phyloP scores from a whole-genome alignment of 2,329 filamentous ascomycete genomes.

The Cladosporium halotolerans region DNA sequence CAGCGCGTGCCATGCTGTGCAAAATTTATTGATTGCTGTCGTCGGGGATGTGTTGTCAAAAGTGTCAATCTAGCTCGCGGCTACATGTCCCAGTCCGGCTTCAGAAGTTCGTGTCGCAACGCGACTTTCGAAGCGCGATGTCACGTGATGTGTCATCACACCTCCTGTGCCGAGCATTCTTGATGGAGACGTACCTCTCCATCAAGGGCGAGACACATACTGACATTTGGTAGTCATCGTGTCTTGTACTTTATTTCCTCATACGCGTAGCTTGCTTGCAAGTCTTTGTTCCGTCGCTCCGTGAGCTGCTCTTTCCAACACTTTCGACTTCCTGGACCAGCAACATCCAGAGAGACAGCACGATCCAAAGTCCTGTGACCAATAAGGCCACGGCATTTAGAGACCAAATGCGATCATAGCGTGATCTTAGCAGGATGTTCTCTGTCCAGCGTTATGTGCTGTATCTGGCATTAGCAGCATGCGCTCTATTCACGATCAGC shows the following conservation, averaged over 20 bases:
- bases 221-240: no score
- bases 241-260: no score
- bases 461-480: slow-evolving; percentile 30
- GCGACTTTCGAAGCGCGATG: no score
- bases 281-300: background rate
- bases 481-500: slow-evolving; percentile 33
- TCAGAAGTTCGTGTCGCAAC: no score
- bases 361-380: background rate
- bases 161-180: no score
- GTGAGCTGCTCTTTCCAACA: background rate
- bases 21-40: background rate
- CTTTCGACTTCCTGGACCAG: background rate
- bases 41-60: background rate
- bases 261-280: no score
- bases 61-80: no score
- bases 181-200: no score
- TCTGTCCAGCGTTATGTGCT: slow-evolving; percentile 33
- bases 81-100: no score
- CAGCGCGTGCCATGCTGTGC: slow-evolving; percentile 40
- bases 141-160: no score
- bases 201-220: no score
- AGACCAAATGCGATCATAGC: background rate
- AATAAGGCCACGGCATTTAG: background rate
- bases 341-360: background rate
- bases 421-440: slow-evolving; percentile 27